Conservation (phyloP, 2,329 filamentous ascomycete species). For the Colletotrichum lindemuthianum region DNA sequence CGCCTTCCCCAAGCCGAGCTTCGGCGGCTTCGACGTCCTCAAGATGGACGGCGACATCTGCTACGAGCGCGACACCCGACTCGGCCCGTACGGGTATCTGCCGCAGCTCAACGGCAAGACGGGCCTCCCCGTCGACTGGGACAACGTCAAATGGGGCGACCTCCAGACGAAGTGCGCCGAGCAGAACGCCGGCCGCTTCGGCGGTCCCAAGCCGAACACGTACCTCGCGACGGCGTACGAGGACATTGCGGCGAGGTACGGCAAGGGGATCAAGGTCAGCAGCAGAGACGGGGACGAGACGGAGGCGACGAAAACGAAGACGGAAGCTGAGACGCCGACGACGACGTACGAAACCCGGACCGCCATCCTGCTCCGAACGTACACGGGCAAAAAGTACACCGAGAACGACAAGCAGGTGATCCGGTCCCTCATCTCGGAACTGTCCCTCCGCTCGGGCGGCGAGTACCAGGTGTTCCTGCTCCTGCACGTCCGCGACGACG, state of each 20-base stretch:
- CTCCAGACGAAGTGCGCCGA: slow-evolving; percentile 75
- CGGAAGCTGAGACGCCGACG: slow-evolving; percentile 11
- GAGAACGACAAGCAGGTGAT: slow-evolving; percentile 83
- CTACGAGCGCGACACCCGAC: slow-evolving; percentile 75
- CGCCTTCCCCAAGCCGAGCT: slow-evolving; percentile 67
- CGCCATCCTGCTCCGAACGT: slow-evolving; percentile 80
- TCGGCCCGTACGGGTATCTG: slow-evolving; percentile 71
- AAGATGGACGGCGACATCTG: slow-evolving; percentile 72
- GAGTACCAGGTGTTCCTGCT: slow-evolving; percentile 85
- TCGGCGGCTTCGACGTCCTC: slow-evolving; percentile 71
- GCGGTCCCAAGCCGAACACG: slow-evolving; percentile 53
- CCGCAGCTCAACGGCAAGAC: slow-evolving; percentile 57
- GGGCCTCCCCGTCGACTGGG: slow-evolving; percentile 64
- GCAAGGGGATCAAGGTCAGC: slow-evolving; percentile 15
- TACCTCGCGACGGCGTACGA: slow-evolving; percentile 52
- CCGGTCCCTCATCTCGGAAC: slow-evolving; percentile 81
- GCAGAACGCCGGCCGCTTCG: slow-evolving; percentile 74
- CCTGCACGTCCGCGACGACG: slow-evolving; percentile 77
- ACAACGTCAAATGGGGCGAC: slow-evolving; percentile 74
- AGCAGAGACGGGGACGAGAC: slow-evolving; percentile 8
- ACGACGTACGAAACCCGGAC: slow-evolving; percentile 58
- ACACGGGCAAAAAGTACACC: slow-evolving; percentile 78
- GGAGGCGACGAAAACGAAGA: no score
- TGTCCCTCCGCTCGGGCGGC: slow-evolving; percentile 79
- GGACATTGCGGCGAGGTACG: slow-evolving; percentile 29